Base-by-base conservation (phyloP, 1,284 basidiomycete species). In the Cryptococcus sp. region DNA sequence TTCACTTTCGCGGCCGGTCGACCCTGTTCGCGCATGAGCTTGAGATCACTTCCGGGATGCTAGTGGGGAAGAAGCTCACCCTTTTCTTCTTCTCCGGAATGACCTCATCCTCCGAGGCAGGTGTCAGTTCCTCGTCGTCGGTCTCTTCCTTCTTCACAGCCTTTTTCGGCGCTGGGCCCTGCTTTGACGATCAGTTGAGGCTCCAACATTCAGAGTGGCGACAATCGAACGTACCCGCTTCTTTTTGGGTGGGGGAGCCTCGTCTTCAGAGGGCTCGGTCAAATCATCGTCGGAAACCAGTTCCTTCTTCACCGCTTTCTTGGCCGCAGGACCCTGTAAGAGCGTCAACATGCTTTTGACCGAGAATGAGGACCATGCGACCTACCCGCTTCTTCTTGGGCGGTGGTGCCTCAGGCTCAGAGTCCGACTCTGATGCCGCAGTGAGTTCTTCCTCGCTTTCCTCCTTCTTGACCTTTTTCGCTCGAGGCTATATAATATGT, bases 111-210 rank as follows among this genome's bases (percentile, higher is more conserved):
- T 53, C 54, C 15, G 56, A 55, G 35, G 53, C 45, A 39, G 49
- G 11, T 39, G 35, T 20, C 13, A 19, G 19, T 10, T 55, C 59
- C 16, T 81, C 73, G 79, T 82, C 71, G 73, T 78, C 54, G 74
- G 70, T 42, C 41, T 59, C 53, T 23, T 54, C 60, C 16, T 23
- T 56, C n/a, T 56, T 47, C 41, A 55, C 55, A 27, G 47, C 54
- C 35, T 60, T 60, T 15, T 58, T 54, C 10, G 53, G 22, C 19
- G 56, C 54, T 25, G 45, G 38, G 41, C 56, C 45, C 35, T n/a
- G 15, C 6, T 15, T 5, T 22, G 31, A 4, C 39, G 25, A 39
- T 53, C 40, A 57, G 50, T 31, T 31, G 3, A 17, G 1, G 19
- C 3, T 11, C 7, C 41, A 13, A 45, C 1, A 11, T 27, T 4